phyloP scores from a whole-genome alignment of 306 rosid genomes.

The Canavalia ensiformis region DNA sequence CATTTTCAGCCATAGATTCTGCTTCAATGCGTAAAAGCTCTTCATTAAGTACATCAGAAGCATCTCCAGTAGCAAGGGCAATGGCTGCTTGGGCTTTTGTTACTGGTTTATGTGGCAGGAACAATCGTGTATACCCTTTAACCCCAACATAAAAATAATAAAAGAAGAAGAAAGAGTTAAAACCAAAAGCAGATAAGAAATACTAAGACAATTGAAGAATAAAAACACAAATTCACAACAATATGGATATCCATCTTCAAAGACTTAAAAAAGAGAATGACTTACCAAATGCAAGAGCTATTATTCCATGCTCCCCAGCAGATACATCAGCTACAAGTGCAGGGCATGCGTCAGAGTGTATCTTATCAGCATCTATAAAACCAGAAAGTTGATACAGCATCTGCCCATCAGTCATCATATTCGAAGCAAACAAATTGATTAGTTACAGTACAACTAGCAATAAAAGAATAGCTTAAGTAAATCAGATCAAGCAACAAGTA shows the following conservation, averaged over 20 bases:
- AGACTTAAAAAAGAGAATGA: slow-evolving; percentile 45
- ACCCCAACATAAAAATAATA: background rate
- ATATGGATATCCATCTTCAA: background rate
- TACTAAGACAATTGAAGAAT: background rate
- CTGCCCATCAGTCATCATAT: slow-evolving; percentile 57
- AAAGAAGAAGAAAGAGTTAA: background rate
- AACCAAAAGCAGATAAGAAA: slow-evolving; percentile 19
- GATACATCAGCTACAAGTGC: slow-evolving; percentile 77
- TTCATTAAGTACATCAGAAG: slow-evolving; percentile 74
- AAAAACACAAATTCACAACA: slow-evolving; percentile 56
- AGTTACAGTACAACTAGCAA: slow-evolving; percentile 37
- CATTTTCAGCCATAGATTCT: slow-evolving; percentile 85
- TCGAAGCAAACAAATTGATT: slow-evolving; percentile 37
- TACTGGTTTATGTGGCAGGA: slow-evolving; percentile 87
- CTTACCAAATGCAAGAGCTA: slow-evolving; percentile 84
- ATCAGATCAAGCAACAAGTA: slow-evolving; percentile 39
- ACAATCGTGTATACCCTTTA: slow-evolving; percentile 81
- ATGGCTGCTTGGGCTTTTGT: slow-evolving; percentile 92
- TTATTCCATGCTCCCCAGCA: slow-evolving; percentile 75
- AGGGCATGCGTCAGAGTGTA: slow-evolving; percentile 81
- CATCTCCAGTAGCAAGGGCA: slow-evolving; percentile 88
- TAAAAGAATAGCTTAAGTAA: slow-evolving; percentile 22
- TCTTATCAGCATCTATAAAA: slow-evolving; percentile 75
- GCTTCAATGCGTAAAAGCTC: slow-evolving; percentile 92
- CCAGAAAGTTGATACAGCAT: slow-evolving; percentile 74